Percentiles rank a stretch among this genome's conserved stretches.
These are phyloP conservation scores for Calcarisporium arbuscula DNA, from an alignment of 2,329 filamentous ascomycete species.

Conservation along the genomic window DNA sequence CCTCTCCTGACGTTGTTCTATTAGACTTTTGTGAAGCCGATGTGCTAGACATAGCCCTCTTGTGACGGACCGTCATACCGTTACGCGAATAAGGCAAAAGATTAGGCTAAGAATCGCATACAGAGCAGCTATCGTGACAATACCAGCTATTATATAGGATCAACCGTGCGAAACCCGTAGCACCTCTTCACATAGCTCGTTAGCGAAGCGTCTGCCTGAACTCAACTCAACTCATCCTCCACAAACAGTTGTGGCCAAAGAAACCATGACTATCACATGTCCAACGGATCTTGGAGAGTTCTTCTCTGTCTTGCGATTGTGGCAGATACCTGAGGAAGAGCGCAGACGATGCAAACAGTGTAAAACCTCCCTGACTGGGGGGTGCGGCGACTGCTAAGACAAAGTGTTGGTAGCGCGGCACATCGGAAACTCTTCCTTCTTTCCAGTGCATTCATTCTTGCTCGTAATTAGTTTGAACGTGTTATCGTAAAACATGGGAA, in stretches of 20 bases:
- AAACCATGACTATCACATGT: conserved; percentile 3
- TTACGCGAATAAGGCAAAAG: too few species aligned
- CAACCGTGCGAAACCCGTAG: too few species aligned
- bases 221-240: too few species aligned
- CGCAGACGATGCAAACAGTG: conserved; percentile 2
- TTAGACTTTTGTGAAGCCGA: too few species aligned
- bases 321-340: background rate
- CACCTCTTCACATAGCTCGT: too few species aligned
- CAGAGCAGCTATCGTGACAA: too few species aligned
- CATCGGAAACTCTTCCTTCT: conserved; percentile 1
- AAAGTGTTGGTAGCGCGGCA: conserved; percentile 4
- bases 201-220: too few species aligned
- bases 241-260: background rate
- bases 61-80: too few species aligned
- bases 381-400: conserved; percentile 1
- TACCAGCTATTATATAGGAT: too few species aligned
- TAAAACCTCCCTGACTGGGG: background rate
- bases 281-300: conserved; percentile 6
- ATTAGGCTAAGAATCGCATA: too few species aligned
- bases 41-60: too few species aligned
- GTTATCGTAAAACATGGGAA: conserved; percentile 7
- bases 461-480: conserved; percentile 3
- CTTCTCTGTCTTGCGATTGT: conserved; percentile 2
- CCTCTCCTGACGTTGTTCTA: too few species aligned
- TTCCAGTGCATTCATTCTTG: background rate